Base-by-base conservation (phyloP, 768 basidiomycete genomes). In the Hygrocybe coccinea region DNA sequence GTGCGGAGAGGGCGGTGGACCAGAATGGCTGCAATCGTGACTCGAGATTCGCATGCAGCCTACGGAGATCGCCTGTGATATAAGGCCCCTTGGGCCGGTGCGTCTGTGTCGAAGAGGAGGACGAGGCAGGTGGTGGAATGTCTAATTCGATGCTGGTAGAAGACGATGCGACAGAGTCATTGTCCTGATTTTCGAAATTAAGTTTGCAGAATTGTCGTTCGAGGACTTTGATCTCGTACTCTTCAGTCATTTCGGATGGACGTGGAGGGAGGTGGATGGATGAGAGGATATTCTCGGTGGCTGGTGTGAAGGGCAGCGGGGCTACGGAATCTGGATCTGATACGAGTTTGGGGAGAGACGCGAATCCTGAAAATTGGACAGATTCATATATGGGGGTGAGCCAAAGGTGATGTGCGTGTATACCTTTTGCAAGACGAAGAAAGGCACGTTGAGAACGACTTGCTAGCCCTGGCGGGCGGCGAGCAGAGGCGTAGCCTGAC, bases 361-460 rank as follows among this genome's bases (percentile, higher is more conserved):
- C 91, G 64, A 87, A 90, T 9, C 83, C 90, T 91, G 55, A 12
- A 14, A 25, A 11, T 11, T 17, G 14, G 22, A 36, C 38, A 4
- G 17, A 51, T 51, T 12, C 14, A 25, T 37, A 33, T 39, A 41
- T 33, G 33, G 10, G 33, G 11, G 9, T 8, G 36, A 35, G 21
- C 34, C 22, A 34, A 25, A 25, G n/a, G 19, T 29, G 39, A 47
- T 37, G 38, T 37, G 25, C 15, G 24, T 9, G 62, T 54, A 33
- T 61, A 91, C 91, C 76, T 78, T 86, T 90, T 9, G 92, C 93
- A 34, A 94, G 67, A 11, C 78, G 78, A 37, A 93, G 75, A 61
- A 95, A 88, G 1, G 89, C 82, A 12, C 81, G 78, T 57, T 93
- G 91, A 1, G 89, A 82, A 4, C 91, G 83, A 54, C 83, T 85